Conservation (phyloP, 2,329 filamentous ascomycete species). For the Blastomyces percursus region DNA sequence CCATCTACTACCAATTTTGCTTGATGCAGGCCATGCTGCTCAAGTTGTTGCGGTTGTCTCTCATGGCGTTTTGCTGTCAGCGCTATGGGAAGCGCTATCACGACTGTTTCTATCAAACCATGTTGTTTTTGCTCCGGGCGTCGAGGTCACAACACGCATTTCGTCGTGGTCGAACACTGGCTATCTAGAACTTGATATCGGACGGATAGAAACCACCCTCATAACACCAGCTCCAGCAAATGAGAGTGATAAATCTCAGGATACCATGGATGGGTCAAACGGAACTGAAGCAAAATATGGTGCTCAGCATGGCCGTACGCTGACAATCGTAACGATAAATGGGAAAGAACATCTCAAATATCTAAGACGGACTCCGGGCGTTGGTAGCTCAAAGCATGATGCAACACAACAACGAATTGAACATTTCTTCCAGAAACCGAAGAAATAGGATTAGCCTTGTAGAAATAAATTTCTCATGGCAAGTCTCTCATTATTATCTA, state of each 20-base stretch:
- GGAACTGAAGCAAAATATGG: background rate
- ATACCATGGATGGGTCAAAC: background rate
- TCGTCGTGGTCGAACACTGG: slow-evolving; percentile 58
- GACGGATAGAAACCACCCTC: background rate
- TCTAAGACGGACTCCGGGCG: slow-evolving; percentile 67
- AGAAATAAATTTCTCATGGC: background rate
- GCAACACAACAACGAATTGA: slow-evolving; percentile 63
- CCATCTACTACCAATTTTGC: slow-evolving; percentile 50
- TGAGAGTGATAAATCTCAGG: slow-evolving; percentile 1
- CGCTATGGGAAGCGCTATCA: slow-evolving; percentile 55
- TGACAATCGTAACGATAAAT: slow-evolving; percentile 54
- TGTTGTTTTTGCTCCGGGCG: slow-evolving; percentile 34
- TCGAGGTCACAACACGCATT: slow-evolving; percentile 27
- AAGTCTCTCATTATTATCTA: slow-evolving; percentile 1
- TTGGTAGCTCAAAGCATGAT: slow-evolving; percentile 69
- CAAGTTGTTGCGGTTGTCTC: slow-evolving; percentile 57
- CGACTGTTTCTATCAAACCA: slow-evolving; percentile 41
- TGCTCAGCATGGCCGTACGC: slow-evolving; percentile 28
- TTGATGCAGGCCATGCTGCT: slow-evolving; percentile 23
- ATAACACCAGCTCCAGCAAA: background rate
- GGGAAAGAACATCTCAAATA: slow-evolving; percentile 58
- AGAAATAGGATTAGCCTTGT: slow-evolving; percentile 17
- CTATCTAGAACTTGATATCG: slow-evolving; percentile 41
- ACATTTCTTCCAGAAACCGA: slow-evolving; percentile 57
- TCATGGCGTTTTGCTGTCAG: slow-evolving; percentile 69